Evolutionary conservation across 1,284 basidiomycete genomes (phyloP).

Genomic region (Ceratobasidium sp.): DNA sequence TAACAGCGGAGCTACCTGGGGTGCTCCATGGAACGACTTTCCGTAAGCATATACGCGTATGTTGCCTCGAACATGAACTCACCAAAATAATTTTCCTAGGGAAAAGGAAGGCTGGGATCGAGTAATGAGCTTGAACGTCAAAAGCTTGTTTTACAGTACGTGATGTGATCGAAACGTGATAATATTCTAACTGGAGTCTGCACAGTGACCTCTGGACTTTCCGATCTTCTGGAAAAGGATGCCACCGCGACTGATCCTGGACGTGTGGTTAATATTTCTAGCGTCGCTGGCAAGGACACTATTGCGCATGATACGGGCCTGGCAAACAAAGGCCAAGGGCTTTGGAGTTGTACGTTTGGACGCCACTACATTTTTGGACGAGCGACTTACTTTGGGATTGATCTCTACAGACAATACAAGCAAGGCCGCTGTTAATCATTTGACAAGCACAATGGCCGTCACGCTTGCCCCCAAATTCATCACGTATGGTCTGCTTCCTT

Average conservation of each 20-base stretch:
- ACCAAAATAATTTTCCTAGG: neutral
- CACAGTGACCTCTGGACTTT: slow-evolving; percentile 54
- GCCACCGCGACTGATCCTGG: slow-evolving; percentile 71
- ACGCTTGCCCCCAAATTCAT: slow-evolving; percentile 68
- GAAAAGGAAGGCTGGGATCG: slow-evolving; percentile 78
- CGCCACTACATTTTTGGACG: neutral
- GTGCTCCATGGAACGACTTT: slow-evolving; percentile 72
- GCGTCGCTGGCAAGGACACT: slow-evolving; percentile 68
- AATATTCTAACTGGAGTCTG: slow-evolving; percentile 44
- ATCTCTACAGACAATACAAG: slow-evolving; percentile 72
- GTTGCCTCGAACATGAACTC: neutral
- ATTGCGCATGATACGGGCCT: slow-evolving; percentile 55
- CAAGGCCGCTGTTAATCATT: slow-evolving; percentile 76
- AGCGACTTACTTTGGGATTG: slow-evolving; percentile 28
- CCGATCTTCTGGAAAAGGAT: slow-evolving; percentile 70
- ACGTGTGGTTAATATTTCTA: slow-evolving; percentile 83
- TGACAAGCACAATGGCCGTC: slow-evolving; percentile 75
- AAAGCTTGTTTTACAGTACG: slow-evolving; percentile 77
- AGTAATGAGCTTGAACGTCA: slow-evolving; percentile 78
- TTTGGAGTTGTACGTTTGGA: slow-evolving; percentile 75
- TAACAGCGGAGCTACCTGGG: slow-evolving; percentile 83
- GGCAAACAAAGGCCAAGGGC: slow-evolving; percentile 65
- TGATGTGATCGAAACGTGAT: neutral
- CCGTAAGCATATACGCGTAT: slow-evolving; percentile 49
- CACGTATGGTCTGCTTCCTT: slow-evolving; percentile 56